Evolutionary conservation across 2,329 filamentous ascomycete genomes (phyloP).

Genomic region (Apiospora aurea): DNA sequence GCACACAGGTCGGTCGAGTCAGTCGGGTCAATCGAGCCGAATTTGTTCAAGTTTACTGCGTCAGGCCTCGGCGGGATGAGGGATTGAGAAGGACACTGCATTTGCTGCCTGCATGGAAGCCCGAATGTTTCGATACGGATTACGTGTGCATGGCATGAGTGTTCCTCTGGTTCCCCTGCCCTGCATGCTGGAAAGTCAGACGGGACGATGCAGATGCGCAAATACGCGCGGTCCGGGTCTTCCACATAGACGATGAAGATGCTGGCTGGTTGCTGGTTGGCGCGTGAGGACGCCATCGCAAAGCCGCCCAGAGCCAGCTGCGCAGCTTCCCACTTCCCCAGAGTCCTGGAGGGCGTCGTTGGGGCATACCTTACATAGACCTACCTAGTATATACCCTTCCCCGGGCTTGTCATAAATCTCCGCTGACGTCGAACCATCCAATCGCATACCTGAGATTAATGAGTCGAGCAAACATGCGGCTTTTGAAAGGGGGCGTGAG

Average conservation of each 20-base stretch:
- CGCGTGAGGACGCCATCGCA: background rate
- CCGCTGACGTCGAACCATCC: constrained; percentile 17
- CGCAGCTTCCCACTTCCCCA: constrained; percentile 6
- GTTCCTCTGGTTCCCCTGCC: background rate
- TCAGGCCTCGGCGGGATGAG: background rate
- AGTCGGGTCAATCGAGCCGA: constrained; percentile 9
- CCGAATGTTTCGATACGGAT: background rate
- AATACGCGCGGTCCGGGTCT: background rate
- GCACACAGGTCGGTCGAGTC: background rate
- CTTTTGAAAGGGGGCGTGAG: constrained; percentile 4
- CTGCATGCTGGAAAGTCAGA: background rate
- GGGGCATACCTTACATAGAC: background rate
- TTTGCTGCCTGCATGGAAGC: background rate
- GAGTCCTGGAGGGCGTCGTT: background rate
- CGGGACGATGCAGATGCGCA: background rate
- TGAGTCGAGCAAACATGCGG: constrained; percentile 18
- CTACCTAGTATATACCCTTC: background rate
- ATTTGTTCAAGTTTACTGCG: background rate
- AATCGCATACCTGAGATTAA: background rate
- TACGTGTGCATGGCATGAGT: background rate
- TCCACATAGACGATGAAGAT: background rate
- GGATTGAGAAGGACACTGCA: background rate
- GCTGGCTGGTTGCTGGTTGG: background rate
- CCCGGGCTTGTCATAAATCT: background rate
- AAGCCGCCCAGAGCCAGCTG: background rate